Base-by-base conservation (phyloP, 2,329 filamentous ascomycete species). In the Botryosphaeria agaves region DNA sequence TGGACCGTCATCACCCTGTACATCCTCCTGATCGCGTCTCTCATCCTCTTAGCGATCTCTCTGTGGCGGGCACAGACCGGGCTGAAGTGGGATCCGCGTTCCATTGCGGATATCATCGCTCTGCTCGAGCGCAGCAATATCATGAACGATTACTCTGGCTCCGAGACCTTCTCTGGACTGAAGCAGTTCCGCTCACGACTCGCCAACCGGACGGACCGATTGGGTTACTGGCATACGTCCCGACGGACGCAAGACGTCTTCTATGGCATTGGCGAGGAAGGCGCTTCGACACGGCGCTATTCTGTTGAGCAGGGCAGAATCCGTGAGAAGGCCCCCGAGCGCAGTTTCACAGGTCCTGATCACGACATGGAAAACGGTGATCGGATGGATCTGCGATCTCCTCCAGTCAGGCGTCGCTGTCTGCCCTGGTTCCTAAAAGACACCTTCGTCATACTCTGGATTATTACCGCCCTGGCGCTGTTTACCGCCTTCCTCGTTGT, bases 171-270 rank as follows among this genome's bases (percentile, higher is more conserved):
- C 26, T 52, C 55, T 5, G 57, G 54, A 11, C 59, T 62, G 28
- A 45, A 53, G 18, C 61, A 71, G 19, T 69, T 78, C 42, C 54
- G 61, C 17, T 61, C 62, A 37, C 62, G 69, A 26, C 58, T 54
- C 29, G 66, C 61, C 43, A 69, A 63, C 36, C 69, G 70, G 38
- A 58, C 66, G 4, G 74, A 87, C 41, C 66, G 78, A 26, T 64
- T 94, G n/a, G 83, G 85, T 5, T 91, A 91, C 52, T 94, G 85
- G 82, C 70, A 69, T 34, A 72, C 74, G 16, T 72, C 73, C 12
- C 72, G 72, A 32, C 62, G 64, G 36, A 64, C 68, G 4, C 62
- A 61, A 14, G 71, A 74, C 14, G 60, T 83, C 16, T 91, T 89
- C 62, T 84, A 92, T 46, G 72, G 73, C 2, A 69, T 91, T 33